These are phyloP conservation scores for Sporothrix phasma DNA, from an alignment of 2,329 filamentous ascomycete genomes.

Conservation along the genomic window DNA sequence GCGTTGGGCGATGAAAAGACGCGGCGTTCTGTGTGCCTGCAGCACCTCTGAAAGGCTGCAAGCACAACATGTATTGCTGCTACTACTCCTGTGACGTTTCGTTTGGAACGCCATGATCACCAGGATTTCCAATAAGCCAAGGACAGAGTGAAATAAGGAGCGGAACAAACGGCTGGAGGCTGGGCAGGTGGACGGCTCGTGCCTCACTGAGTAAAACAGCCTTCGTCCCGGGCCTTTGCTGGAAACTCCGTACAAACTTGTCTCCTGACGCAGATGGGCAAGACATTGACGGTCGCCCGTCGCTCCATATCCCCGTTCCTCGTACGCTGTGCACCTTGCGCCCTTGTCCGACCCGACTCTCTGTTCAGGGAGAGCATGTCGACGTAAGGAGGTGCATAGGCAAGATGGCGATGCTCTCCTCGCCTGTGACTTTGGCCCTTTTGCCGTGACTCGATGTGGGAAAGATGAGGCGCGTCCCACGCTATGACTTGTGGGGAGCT, in stretches of 20 bases:
- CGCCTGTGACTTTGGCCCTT: slow-evolving; percentile 26
- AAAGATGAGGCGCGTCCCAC: not conserved
- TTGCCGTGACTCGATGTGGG: slow-evolving; percentile 13
- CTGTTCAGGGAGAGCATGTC: not conserved
- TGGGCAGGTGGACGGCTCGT: not conserved
- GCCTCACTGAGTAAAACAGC: not conserved
- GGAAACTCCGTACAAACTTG: too few species aligned
- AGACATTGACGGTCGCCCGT: too few species aligned
- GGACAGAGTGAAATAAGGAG: slow-evolving; percentile 12
- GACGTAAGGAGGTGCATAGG: not conserved
- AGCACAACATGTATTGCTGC: too few species aligned
- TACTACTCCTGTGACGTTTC: too few species aligned
- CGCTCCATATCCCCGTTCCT: not conserved
- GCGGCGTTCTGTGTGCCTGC: not conserved
- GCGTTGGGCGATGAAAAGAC: not conserved
- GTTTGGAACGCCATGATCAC: too few species aligned
- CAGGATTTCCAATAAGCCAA: too few species aligned
- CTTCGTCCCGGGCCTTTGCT: not conserved
- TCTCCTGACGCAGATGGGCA: not conserved
- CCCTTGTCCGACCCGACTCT: too few species aligned
- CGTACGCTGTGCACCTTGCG: not conserved
- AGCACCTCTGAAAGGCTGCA: too few species aligned
- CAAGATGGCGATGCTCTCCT: slow-evolving; percentile 30
- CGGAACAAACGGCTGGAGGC: slow-evolving; percentile 20
- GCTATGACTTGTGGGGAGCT: slow-evolving; percentile 8